Base-by-base conservation (phyloP, 257 asterid species). In the Rhazya stricta region DNA sequence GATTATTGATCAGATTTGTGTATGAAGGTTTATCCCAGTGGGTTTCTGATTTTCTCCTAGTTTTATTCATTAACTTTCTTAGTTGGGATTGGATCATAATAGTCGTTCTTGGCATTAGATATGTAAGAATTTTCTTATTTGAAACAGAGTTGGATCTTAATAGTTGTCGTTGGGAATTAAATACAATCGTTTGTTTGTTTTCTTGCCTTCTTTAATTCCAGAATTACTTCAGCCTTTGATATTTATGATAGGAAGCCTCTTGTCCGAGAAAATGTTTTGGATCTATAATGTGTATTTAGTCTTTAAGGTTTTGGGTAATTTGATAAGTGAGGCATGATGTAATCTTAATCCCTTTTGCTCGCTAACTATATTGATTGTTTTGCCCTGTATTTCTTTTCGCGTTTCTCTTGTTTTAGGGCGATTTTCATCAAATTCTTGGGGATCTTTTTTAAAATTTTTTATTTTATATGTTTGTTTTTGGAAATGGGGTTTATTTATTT, bases 1-100 rank as follows among this genome's bases (percentile, higher is more conserved):
- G 67, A 57, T 43, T 36, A 29, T 46, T 29, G 66, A 56, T 56
- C 63, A 15, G 78, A 79, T 73, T 70, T 42, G 68, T 46, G 54
- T 46, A 23, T 16, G 12, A 63, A 34, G 69, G 43, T 6, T 34
- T 21, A 18, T 34, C 43, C 12, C 37, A 30, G 3, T 16, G 27
- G 45, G 69, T 5, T 62, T 50, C 67, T 25, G 6, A 36, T 48
- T 42, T 25, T 29, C 34, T 5, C 18, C 21, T 23, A 25, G 32
- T 57, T 72, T 11, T 72, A 12, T 4, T 56, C n/a, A 12, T 72
- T 21, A 19, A 43, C 46, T 62, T 25, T 45, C 60, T 46, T 11
- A 25, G 9, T 43, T 29, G 27, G 61, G 27, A 6, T 16, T 18
- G 32, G 29, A 53, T 72, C 48, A 32, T 66, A 66, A 11, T 29